Evolutionary conservation across 73 alveolate species (phyloP).

Genomic region (Breviolum minutum): DNA sequence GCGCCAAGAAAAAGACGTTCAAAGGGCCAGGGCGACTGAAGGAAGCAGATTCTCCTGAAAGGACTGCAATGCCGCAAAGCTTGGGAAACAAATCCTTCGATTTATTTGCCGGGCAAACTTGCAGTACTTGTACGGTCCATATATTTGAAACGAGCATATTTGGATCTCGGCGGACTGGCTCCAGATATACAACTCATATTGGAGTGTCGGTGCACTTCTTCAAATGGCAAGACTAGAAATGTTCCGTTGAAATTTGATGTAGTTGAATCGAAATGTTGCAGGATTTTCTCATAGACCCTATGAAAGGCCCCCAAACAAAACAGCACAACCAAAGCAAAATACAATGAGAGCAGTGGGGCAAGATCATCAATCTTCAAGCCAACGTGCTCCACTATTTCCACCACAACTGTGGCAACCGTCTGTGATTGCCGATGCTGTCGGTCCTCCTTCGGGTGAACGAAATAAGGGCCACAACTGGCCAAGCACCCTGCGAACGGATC

Average conservation of each 20-base stretch:
- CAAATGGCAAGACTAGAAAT: too few relatives aligned
- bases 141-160: background rate
- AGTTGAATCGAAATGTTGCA: too few relatives aligned
- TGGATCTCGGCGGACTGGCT: background rate
- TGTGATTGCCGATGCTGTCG: background rate
- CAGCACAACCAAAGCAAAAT: background rate
- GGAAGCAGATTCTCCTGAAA: constrained; percentile 36
- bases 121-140: background rate
- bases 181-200: too few relatives aligned
- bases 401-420: background rate
- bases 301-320: background rate
- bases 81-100: background rate
- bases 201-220: too few relatives aligned
- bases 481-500: constrained; percentile 7
- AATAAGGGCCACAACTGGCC: constrained; percentile 72
- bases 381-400: background rate
- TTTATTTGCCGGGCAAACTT: too few relatives aligned
- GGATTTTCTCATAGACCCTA: too few relatives aligned
- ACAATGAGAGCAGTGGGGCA: background rate
- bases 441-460: constrained; percentile 38
- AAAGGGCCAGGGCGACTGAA: constrained; percentile 54
- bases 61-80: background rate
- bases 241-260: too few relatives aligned
- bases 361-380: too few relatives aligned
- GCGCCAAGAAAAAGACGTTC: constrained; percentile 47